Conservation (phyloP, 768 basidiomycete genomes). For the Trametes punicea region DNA sequence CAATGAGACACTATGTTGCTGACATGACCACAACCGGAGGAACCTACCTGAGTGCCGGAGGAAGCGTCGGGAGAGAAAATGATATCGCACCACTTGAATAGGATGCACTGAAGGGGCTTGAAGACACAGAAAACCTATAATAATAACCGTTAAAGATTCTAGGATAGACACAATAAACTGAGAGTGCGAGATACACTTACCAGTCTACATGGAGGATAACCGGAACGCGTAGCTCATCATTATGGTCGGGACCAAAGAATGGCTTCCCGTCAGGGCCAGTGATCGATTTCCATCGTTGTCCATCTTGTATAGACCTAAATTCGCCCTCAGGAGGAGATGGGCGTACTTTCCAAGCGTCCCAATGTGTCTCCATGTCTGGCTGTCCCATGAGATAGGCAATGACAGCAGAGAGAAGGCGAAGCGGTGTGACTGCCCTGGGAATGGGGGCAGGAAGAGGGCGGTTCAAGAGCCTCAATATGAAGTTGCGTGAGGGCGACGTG, state of each 20-base stretch:
- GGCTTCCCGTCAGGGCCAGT: neutral
- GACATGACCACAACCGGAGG: neutral
- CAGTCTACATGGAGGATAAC: neutral
- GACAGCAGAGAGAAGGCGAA: neutral
- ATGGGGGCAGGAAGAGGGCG: neutral
- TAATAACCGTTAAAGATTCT: neutral
- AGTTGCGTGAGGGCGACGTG: neutral
- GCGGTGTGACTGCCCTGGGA: neutral
- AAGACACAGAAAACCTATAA: neutral
- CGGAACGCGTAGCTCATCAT: neutral
- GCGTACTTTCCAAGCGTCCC: neutral
- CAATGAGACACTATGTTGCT: too few relatives aligned
- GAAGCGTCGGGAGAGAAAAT: neutral
- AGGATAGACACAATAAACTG: neutral
- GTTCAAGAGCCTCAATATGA: neutral
- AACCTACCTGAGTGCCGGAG: neutral
- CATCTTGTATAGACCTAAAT: neutral
- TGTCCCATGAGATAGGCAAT: neutral
- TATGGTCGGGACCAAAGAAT: neutral
- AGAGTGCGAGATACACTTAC: neutral
- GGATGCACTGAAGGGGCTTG: neutral
- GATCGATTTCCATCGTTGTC: neutral
- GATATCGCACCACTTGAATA: neutral
- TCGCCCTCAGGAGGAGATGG: neutral
- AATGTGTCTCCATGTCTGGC: neutral